phyloP scores from a whole-genome alignment of 2,329 filamentous ascomycete genomes.

The Byssothecium circinans region DNA sequence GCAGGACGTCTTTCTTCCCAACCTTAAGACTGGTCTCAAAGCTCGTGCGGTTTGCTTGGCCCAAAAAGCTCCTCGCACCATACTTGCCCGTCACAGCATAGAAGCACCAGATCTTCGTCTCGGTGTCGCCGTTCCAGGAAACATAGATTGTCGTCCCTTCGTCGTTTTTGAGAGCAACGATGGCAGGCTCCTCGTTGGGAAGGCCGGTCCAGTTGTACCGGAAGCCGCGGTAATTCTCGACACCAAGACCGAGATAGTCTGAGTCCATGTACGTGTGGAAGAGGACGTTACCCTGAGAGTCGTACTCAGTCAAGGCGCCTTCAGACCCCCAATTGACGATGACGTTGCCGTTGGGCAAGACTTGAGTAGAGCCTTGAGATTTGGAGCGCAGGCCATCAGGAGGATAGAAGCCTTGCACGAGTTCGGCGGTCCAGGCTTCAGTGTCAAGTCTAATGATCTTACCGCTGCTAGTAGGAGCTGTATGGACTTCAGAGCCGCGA shows the following conservation, averaged over 20 bases:
- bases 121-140: conserved; percentile 33
- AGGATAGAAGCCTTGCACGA: conserved; percentile 43
- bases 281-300: conserved; percentile 43
- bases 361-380: conserved; percentile 35
- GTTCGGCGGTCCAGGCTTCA: conserved; percentile 43
- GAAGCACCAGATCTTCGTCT: conserved; percentile 29
- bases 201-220: conserved; percentile 26
- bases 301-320: conserved; percentile 51
- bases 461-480: conserved; percentile 30
- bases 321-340: conserved; percentile 55
- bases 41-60: conserved; percentile 11
- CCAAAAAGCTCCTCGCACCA: conserved; percentile 10
- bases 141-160: conserved; percentile 19
- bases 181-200: conserved; percentile 10
- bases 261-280: conserved; percentile 20
- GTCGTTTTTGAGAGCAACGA: conserved; percentile 18
- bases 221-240: conserved; percentile 43
- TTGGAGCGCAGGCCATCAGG: conserved; percentile 42
- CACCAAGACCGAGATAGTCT: conserved; percentile 16
- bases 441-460: conserved; percentile 47
- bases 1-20: conserved; percentile 5
- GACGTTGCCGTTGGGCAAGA: conserved; percentile 39
- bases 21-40: conserved; percentile 21
- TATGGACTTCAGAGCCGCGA: conserved; percentile 41
- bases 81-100: conserved; percentile 23